Conservation (phyloP, 495 filamentous ascomycete species). For the Podospora australis region DNA sequence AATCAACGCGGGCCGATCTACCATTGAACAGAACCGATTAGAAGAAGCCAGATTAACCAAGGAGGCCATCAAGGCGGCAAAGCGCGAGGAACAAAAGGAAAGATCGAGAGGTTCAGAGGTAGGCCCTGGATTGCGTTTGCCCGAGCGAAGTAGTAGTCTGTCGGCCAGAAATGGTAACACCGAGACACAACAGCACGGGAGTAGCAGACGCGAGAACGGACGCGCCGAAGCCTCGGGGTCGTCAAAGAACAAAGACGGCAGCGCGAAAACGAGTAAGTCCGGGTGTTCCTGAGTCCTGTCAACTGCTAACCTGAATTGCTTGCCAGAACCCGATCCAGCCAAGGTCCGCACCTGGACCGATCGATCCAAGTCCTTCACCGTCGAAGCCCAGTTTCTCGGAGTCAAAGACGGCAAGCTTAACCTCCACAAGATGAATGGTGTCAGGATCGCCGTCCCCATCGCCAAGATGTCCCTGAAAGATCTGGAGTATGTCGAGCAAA, state of each 20-base stretch:
- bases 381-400: conserved; percentile 95
- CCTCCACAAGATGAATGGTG: conserved; percentile 93
- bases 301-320: background rate
- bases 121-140: conserved; percentile 65
- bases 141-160: conserved; percentile 63
- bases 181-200: conserved; percentile 58
- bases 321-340: conserved; percentile 68
- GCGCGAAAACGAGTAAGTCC: conserved; percentile 65
- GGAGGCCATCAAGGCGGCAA: conserved; percentile 58
- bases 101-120: conserved; percentile 56
- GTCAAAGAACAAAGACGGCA: conserved; percentile 28
- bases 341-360: conserved; percentile 93
- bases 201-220: conserved; percentile 58
- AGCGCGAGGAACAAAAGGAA: conserved; percentile 48
- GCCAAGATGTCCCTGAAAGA: conserved; percentile 93
- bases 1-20: conserved; percentile 61
- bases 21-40: conserved; percentile 71
- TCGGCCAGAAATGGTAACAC: conserved; percentile 53
- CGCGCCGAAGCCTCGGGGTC: conserved; percentile 37
- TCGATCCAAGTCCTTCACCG: conserved; percentile 88
- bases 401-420: conserved; percentile 94
- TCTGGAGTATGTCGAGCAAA: conserved; percentile 85
- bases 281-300: background rate
- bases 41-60: conserved; percentile 78
- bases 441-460: conserved; percentile 95